Conservation (phyloP, 78 protist genomes). For the slime mould (Dictyostelium discoideum) region DNA sequence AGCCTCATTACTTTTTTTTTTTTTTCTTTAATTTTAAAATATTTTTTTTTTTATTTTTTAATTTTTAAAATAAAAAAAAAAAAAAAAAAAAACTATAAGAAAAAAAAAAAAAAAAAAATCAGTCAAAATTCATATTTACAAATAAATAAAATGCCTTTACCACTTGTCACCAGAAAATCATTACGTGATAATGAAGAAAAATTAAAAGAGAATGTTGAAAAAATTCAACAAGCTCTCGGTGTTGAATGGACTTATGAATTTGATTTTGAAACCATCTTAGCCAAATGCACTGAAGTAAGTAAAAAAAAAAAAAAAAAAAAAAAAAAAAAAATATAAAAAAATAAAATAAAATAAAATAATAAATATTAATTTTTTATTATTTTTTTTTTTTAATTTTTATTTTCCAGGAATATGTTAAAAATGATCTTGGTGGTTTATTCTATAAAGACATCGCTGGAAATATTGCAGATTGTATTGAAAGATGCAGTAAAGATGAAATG, state of each 20-base stretch:
- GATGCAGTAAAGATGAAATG: conserved; percentile 49
- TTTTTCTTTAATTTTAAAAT: too few relatives aligned
- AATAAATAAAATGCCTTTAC: conserved; percentile 40
- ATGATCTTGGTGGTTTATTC: conserved; percentile 29
- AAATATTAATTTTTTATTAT: not conserved
- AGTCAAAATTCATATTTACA: not conserved
- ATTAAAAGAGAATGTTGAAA: conserved; percentile 26
- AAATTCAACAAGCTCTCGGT: conserved; percentile 15
- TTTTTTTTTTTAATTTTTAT: not conserved
- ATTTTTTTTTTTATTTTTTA: too few relatives aligned
- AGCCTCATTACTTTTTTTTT: too few relatives aligned
- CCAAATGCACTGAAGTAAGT: not conserved
- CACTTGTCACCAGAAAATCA: conserved; percentile 56
- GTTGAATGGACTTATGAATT: conserved; percentile 68
- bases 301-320: not conserved
- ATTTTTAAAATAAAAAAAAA: not conserved
- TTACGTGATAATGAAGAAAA: conserved; percentile 58
- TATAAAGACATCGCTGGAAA: conserved; percentile 31
- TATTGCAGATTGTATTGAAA: conserved; percentile 9
- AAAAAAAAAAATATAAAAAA: not conserved
- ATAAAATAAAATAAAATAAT: not conserved
- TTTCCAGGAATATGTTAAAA: not conserved
- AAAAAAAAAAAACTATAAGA: not conserved
- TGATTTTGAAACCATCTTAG: conserved; percentile 58
- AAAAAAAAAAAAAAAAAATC: not conserved